Evolutionary conservation across 2,329 filamentous ascomycete genomes (phyloP).

Genomic region (Fusarium domesticum): DNA sequence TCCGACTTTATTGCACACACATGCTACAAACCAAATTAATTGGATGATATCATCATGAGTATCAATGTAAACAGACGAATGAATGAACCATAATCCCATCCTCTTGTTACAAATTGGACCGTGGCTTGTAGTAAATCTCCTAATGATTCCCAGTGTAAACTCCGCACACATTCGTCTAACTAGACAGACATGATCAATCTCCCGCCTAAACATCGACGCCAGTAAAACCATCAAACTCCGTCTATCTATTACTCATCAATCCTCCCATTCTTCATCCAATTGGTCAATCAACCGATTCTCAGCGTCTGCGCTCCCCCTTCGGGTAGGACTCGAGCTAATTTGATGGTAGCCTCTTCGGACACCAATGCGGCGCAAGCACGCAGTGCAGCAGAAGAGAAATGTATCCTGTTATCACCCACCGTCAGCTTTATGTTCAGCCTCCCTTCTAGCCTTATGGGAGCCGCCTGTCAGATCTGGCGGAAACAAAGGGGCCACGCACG

Average conservation of each 20-base stretch:
- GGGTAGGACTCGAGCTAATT: constrained; percentile 53
- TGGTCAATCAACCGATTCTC: constrained; percentile 95
- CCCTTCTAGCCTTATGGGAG: constrained; percentile 22
- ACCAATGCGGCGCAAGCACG: constrained; percentile 65
- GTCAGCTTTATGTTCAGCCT: constrained; percentile 21
- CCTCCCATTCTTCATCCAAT: constrained; percentile 96
- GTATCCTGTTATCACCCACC: constrained; percentile 49
- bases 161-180: too few species aligned
- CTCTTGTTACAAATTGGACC: too few species aligned
- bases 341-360: constrained; percentile 64
- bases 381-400: constrained; percentile 66
- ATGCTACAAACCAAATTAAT: too few species aligned
- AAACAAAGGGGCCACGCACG: constrained; percentile 44
- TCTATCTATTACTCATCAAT: constrained; percentile 41
- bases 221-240: constrained; percentile 7
- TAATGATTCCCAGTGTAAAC: too few species aligned
- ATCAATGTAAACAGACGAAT: too few species aligned
- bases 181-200: background rate
- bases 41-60: too few species aligned
- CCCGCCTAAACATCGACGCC: constrained; percentile 1
- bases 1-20: too few species aligned
- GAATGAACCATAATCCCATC: too few species aligned
- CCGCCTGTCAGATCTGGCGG: constrained; percentile 31
- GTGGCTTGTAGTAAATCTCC: too few species aligned
- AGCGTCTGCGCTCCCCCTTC: constrained; percentile 62